Evolutionary conservation across 495 filamentous ascomycete genomes (phyloP), one percentile per base, ranked within the genome.

Genomic region (Penicillium steckii): DNA sequence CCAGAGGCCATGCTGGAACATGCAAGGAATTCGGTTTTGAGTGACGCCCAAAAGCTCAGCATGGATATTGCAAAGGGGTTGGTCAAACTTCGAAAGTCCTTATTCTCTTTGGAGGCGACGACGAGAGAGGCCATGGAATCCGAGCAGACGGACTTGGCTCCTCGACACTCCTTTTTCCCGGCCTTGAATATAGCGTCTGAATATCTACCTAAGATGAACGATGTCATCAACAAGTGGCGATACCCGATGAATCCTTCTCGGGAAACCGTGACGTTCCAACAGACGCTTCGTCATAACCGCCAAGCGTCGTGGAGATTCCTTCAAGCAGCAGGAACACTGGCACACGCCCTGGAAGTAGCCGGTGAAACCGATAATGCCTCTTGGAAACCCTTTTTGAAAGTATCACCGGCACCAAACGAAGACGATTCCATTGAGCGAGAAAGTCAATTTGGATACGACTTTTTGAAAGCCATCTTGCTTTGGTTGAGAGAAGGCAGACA

Each of bases 301-400:
- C 75, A 82, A 32, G 70, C 78, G 15, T 68, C 78, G n/a, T 80
- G 83, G 59, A 70, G 82, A 37, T 89, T 89, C 62, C 76, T 88
- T 4, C 85, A 87, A 67, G 85, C 84, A n/a, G 73, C 82, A 21
- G 86, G 86, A 22, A 80, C 80, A 8, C 60, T 89, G 17, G 69
- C 82, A 13, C 66, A 74, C 21, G 72, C 78, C 6, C 65, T 89
- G 13, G 81, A 81, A 44, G 23, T 21, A 79, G 78, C 8, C 66
- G 43, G 48, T 26, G 30, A 52, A 40, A 43, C 48, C 13, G 60
- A 50, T 15, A 64, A 57, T 59, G 60, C 56, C 15, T 57, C 58
- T 0, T 49, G 71, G 27, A 63, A 66, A 4, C 47, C 32, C 2
- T 82, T 83, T 49, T 47, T 64, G 9, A 54, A 62, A 18, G 76